Conservation (phyloP, 179 eudicot genomes). For the Spinacia oleracea region DNA sequence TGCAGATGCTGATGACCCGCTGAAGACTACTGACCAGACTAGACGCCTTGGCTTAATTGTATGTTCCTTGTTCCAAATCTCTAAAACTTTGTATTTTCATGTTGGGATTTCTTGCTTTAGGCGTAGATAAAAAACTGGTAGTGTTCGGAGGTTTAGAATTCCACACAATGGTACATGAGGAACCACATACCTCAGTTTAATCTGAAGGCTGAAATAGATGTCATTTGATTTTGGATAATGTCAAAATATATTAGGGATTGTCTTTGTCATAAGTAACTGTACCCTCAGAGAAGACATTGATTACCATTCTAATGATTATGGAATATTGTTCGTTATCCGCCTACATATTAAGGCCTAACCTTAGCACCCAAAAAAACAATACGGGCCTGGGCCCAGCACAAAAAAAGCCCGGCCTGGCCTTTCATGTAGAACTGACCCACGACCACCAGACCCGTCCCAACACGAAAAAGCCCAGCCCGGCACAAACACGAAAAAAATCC, state of each 20-base stretch:
- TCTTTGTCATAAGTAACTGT: neutral
- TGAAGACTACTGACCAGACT: slow-evolving; percentile 86
- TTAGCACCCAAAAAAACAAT: neutral
- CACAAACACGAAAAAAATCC: too few relatives aligned
- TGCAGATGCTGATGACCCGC: slow-evolving; percentile 87
- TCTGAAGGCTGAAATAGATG: neutral
- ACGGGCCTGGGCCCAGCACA: too few relatives aligned
- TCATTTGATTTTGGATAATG: neutral
- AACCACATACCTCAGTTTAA: neutral
- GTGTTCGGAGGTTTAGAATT: neutral
- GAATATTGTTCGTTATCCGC: neutral
- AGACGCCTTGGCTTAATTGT: slow-evolving; percentile 82
- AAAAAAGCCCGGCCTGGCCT: too few relatives aligned
- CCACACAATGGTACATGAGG: neutral
- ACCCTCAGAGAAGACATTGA: neutral
- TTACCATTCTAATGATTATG: neutral
- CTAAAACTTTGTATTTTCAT: neutral
- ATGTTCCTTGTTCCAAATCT: slow-evolving; percentile 25
- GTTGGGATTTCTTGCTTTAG: neutral
- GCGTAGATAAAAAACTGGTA: neutral
- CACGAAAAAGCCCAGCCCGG: too few relatives aligned
- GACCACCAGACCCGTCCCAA: too few relatives aligned
- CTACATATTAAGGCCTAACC: neutral
- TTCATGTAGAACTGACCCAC: too few relatives aligned
- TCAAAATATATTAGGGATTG: neutral